Base-by-base conservation (phyloP, 805 yeast genomes). In the Starmerella asiatica region DNA sequence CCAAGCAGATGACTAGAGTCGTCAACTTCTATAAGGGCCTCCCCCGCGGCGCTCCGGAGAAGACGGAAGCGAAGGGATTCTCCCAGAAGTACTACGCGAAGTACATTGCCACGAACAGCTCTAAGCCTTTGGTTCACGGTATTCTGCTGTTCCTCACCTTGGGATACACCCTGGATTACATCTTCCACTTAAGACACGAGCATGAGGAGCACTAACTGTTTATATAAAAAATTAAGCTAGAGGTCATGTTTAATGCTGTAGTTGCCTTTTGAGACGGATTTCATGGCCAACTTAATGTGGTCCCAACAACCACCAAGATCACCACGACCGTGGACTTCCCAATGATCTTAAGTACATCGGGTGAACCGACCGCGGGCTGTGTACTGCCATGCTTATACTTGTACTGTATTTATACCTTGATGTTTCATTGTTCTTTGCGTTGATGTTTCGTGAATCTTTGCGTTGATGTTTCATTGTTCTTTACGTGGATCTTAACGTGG, bases 1-100 rank as follows among this genome's bases (percentile, higher is more conserved):
- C 97, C 55, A 83, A 84, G 74, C 83, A 94, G 69, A 83, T 91
- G 79, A 79, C 83, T 52, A 81, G 82, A 63, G 94, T 88, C 56
- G 96, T 88, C 56, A 71, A 82, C 50, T 86, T 91, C 75, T 88
- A 88, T 80, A 82, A 88, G 70, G 77, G 84, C 54, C 75, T 88
- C 56, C 98, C 98, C 60, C 86, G 84, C 62, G 97, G 97, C 39
- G 68, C 79, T 44, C 93, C 93, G 46, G 76, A 88, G 51, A 75
- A 75, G 53, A 65, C 75, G 50, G 72, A 76, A 65, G 75, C 83
- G 56, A 63, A 49, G 39, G 50, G 54, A 36, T 56, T 55, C 40
- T 38, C 50, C 21, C 47, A 48, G 47, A 45, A 75, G 64, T 86
- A 86, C 73, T 78, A 75, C 65, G 84, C 82, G 57, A 82, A 80